These are phyloP conservation scores for Coemansia sp. DNA, from an alignment of 192 early-diverging fungal genomes.

Conservation along the genomic window DNA sequence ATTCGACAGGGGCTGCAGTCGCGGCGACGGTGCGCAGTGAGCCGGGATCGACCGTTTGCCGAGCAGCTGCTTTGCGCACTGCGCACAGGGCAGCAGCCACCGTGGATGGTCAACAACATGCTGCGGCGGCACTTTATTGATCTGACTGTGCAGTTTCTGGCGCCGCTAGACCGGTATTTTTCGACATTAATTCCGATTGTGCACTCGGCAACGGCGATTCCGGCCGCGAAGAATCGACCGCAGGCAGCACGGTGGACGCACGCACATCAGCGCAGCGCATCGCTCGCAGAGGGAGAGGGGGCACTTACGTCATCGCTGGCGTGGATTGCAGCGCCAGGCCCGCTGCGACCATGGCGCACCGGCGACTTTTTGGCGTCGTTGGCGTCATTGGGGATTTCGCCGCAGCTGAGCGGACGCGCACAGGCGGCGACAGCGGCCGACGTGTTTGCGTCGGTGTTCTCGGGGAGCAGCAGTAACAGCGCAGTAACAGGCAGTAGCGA, in stretches of 20 bases:
- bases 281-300: neutral
- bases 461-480: slow-evolving; percentile 23
- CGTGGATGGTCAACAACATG: slow-evolving; percentile 85
- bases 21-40: slow-evolving; percentile 72
- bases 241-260: slow-evolving; percentile 7
- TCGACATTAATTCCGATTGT: slow-evolving; percentile 77
- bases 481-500: neutral
- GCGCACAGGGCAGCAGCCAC: slow-evolving; percentile 68
- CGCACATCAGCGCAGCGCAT: slow-evolving; percentile 6
- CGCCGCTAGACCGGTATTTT: slow-evolving; percentile 94
- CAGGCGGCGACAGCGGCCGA: slow-evolving; percentile 28
- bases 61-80: slow-evolving; percentile 73
- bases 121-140: slow-evolving; percentile 90
- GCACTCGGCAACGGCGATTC: slow-evolving; percentile 39
- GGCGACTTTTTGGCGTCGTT: slow-evolving; percentile 52
- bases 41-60: slow-evolving; percentile 78
- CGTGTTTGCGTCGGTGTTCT: slow-evolving; percentile 46
- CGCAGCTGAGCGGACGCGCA: slow-evolving; percentile 39
- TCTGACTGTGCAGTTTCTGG: slow-evolving; percentile 89
- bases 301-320: slow-evolving; percentile 16
- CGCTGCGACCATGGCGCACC: slow-evolving; percentile 50
- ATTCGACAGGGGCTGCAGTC: slow-evolving; percentile 45
- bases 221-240: neutral
- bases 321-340: slow-evolving; percentile 34
- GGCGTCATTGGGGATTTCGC: slow-evolving; percentile 46